Conservation (phyloP, 257 asterid genomes). For the Solanum appendiculatum region DNA sequence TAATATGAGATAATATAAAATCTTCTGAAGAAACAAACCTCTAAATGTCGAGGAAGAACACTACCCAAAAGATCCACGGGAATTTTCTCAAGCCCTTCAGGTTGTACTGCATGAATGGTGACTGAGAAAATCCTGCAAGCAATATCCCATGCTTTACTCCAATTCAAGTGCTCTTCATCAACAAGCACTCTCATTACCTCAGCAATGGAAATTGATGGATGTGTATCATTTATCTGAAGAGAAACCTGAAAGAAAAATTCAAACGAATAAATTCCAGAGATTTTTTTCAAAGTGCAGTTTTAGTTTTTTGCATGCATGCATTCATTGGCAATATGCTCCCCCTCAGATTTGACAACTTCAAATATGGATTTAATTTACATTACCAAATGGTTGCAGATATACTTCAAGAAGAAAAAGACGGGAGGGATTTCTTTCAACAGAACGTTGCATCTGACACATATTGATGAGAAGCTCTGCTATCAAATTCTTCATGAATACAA, state of each 20-base stretch:
- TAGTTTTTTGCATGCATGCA: neutral
- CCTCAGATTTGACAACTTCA: neutral
- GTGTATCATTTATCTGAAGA: slow-evolving; percentile 46
- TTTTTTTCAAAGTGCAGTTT: neutral
- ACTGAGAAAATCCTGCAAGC: slow-evolving; percentile 30
- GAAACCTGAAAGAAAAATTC: slow-evolving; percentile 24
- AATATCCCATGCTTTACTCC: slow-evolving; percentile 38
- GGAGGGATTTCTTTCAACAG: slow-evolving; percentile 96
- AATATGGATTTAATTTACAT: neutral
- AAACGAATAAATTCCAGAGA: neutral
- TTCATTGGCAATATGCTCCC: neutral
- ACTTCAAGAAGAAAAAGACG: slow-evolving; percentile 91
- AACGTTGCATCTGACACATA: slow-evolving; percentile 68
- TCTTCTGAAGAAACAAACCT: slow-evolving; percentile 17
- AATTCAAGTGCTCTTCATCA: slow-evolving; percentile 35
- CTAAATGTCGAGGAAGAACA: slow-evolving; percentile 44
- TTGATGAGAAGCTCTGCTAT: slow-evolving; percentile 97
- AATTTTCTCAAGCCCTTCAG: slow-evolving; percentile 41
- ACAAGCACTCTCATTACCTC: slow-evolving; percentile 42
- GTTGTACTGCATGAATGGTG: slow-evolving; percentile 35
- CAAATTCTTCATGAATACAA: slow-evolving; percentile 94
- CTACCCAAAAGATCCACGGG: slow-evolving; percentile 39
- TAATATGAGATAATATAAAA: neutral
- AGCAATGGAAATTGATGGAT: slow-evolving; percentile 40
- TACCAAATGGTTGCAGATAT: slow-evolving; percentile 48